phyloP scores from a whole-genome alignment of 2,329 filamentous ascomycete species.

The Penicillium sp. region DNA sequence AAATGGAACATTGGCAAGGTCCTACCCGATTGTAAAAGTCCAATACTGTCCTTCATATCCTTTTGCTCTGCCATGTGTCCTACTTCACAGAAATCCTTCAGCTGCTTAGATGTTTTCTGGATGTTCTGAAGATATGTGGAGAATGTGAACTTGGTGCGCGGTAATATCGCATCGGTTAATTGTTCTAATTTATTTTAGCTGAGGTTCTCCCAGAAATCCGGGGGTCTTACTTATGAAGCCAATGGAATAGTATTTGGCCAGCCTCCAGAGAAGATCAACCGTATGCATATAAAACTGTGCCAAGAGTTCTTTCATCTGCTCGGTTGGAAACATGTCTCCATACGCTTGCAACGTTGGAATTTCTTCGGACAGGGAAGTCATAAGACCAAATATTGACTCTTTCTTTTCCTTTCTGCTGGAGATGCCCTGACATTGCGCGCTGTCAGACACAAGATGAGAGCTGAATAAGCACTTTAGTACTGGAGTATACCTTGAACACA shows the following conservation, averaged over 20 bases:
- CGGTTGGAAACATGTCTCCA: not conserved
- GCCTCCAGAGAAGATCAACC: not conserved
- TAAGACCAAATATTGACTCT: not conserved
- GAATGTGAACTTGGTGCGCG: not conserved
- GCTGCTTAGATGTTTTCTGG: not conserved
- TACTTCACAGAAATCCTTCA: not conserved
- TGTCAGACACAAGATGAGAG: not conserved
- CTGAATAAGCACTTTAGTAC: too few species aligned
- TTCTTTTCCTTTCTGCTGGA: not conserved
- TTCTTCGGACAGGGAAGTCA: not conserved
- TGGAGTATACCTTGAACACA: not conserved
- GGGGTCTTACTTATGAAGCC: not conserved
- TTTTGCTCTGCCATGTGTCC: not conserved
- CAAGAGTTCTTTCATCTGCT: not conserved
- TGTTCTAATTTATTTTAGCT: not conserved
- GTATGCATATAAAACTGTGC: not conserved
- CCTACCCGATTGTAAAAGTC: not conserved
- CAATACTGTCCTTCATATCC: not conserved
- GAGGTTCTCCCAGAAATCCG: too few species aligned
- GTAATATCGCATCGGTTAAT: not conserved
- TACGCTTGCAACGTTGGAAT: not conserved
- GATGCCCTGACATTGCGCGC: not conserved
- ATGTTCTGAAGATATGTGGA: not conserved
- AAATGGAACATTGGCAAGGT: not conserved
- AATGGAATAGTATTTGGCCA: not conserved